A percentile compares a stretch with the other conserved stretches of the same genome.
phyloP scores from a whole-genome alignment of 208 protist genomes.

The Trypanosoma conorhini region DNA sequence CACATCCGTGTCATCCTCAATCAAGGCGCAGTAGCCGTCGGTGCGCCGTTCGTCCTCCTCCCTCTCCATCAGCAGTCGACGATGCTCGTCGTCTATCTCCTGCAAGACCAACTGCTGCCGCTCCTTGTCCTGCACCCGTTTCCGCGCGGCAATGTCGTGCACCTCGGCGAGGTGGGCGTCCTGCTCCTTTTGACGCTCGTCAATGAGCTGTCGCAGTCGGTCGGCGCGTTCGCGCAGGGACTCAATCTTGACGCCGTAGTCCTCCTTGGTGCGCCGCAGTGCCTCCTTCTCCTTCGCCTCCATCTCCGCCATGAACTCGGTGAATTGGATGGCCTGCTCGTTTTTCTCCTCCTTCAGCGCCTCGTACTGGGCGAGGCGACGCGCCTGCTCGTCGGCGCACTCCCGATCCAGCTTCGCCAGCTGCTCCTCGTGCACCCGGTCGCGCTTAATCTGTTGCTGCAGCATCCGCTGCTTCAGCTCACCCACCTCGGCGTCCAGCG shows the following conservation, averaged over 20 bases:
- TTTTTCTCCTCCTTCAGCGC: slow-evolving; percentile 84
- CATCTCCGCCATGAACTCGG: slow-evolving; percentile 91
- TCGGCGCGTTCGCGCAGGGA: slow-evolving; percentile 75
- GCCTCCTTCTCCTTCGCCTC: slow-evolving; percentile 67
- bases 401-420: slow-evolving; percentile 89
- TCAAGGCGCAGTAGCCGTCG: slow-evolving; percentile 82
- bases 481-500: slow-evolving; percentile 79
- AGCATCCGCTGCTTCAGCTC: slow-evolving; percentile 94
- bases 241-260: slow-evolving; percentile 94
- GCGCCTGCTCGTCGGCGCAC: slow-evolving; percentile 70
- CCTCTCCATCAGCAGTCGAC: slow-evolving; percentile 59
- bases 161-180: slow-evolving; percentile 50
- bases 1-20: slow-evolving; percentile 96
- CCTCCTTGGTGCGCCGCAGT: slow-evolving; percentile 72
- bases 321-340: slow-evolving; percentile 95
- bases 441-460: slow-evolving; percentile 94
- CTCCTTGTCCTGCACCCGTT: slow-evolving; percentile 47
- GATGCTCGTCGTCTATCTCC: slow-evolving; percentile 64
- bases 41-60: slow-evolving; percentile 76
- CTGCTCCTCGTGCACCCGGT: slow-evolving; percentile 94
- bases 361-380: slow-evolving; percentile 70
- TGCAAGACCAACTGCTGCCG: slow-evolving; percentile 45
- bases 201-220: slow-evolving; percentile 73
- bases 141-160: slow-evolving; percentile 38
- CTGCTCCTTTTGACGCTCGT: slow-evolving; percentile 68